Conservation (phyloP, 768 basidiomycete genomes). For the Neoboletus magnificus region DNA sequence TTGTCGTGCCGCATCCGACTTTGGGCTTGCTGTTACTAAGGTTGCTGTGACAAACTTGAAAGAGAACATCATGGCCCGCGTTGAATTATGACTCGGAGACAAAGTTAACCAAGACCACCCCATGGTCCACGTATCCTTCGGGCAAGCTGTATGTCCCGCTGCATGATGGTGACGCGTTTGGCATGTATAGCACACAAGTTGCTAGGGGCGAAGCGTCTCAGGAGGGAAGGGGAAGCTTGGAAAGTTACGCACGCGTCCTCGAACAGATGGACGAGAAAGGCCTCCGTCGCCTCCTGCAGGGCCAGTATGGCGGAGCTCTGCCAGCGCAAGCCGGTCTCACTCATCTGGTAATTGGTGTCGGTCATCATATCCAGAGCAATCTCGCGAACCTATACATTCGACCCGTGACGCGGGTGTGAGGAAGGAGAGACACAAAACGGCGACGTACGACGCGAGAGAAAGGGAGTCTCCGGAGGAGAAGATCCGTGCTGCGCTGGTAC, state of each 20-base stretch:
- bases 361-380: conserved; percentile 90
- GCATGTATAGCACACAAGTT: conserved; percentile 97
- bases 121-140: conserved; percentile 91
- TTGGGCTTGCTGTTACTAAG: not conserved
- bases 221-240: not conserved
- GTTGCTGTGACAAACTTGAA: not conserved
- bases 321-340: conserved; percentile 74
- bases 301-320: conserved; percentile 93
- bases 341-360: conserved; percentile 58
- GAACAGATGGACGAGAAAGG: conserved; percentile 91
- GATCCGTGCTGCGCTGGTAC: conserved; percentile 91
- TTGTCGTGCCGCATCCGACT: conserved; percentile 1
- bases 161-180: conserved; percentile 97
- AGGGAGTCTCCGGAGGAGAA: conserved; percentile 82
- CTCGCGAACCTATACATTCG: conserved; percentile 77
- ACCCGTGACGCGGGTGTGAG: conserved; percentile 1
- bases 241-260: conserved; percentile 87
- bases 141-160: conserved; percentile 94
- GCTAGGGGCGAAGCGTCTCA: conserved; percentile 39
- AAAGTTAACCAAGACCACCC: conserved; percentile 60
- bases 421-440: not conserved
- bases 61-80: not conserved
- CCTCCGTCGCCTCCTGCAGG: conserved; percentile 95
- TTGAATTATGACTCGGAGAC: not conserved
- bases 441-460: conserved; percentile 84